Evolutionary conservation across 495 filamentous ascomycete genomes (phyloP), one percentile per base, ranked within the genome.

Genomic region (Bathelium albidoporum): DNA sequence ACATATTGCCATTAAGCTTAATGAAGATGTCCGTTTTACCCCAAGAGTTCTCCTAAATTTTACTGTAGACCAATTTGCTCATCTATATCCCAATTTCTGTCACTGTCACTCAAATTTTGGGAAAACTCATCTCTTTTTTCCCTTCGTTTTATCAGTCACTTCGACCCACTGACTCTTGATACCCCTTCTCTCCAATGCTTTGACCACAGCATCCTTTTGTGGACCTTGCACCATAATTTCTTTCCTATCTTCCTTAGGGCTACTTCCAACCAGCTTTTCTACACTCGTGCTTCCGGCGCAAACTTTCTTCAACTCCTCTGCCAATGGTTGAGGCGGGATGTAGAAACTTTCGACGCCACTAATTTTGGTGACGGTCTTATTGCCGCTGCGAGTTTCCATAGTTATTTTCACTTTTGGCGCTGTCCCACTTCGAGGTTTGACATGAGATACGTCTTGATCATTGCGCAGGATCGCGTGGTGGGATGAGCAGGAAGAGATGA

Each of bases 241-340:
- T 83, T 87, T 84, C 63, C 45, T 64, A 61, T 70, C 68, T 68
- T 81, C 82, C 64, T 85, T 81, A 14, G 83, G 83, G 65, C 77
- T 78, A 49, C 77, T 78, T 4, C 86, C 87, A 10, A 74, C 77
- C 53, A 86, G 73, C 68, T 85, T 81, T 3, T 80, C 76, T 5
- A 89, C 85, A 62, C 84, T 88, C 16, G 87, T 87, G 55, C 82
- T 85, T 36, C 87, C 83, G 1, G 87, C 87, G 72, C 87, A 90
- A 45, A 82, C 82, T 73, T 85, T 89, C 71, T 87, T 79, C 62
- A 90, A 71, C 69, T 89, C 87, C 63, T 88, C 87, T 0, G 86
- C 86, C 62, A 89, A 70, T 1, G 80, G 66, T 39, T 75, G 79
- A 0, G 87, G 84, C 3, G 81, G 79, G 49, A 90, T 81, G 16